phyloP scores from a whole-genome alignment of 2,329 filamentous ascomycete genomes.

The Rhynchosporium graminicola region DNA sequence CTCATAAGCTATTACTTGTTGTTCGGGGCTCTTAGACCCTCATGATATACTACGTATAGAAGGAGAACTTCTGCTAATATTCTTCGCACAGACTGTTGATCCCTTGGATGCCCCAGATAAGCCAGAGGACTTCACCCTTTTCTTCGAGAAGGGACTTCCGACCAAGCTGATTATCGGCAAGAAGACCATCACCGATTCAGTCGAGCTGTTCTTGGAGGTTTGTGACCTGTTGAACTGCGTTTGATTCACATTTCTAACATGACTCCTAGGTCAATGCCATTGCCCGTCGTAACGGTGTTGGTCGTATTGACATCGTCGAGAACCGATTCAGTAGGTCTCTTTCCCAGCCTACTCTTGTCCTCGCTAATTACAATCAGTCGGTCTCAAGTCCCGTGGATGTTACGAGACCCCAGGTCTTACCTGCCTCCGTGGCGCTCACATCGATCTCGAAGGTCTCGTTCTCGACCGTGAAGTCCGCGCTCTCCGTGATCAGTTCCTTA shows the following conservation, averaged over 20 bases:
- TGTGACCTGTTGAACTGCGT: background rate
- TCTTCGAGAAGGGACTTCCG: conserved; percentile 76
- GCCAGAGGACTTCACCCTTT: conserved; percentile 69
- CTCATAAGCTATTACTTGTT: background rate
- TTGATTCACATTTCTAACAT: background rate
- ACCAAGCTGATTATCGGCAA: conserved; percentile 59
- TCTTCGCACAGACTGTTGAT: conserved; percentile 52
- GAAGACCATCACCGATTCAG: conserved; percentile 65
- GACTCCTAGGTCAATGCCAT: conserved; percentile 60
- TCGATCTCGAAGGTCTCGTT: conserved; percentile 66
- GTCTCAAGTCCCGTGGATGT: conserved; percentile 78
- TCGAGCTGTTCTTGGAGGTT: conserved; percentile 67
- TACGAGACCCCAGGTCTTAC: conserved; percentile 58
- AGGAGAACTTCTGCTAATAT: conserved; percentile 2
- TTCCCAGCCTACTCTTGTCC: background rate
- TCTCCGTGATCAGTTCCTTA: conserved; percentile 71
- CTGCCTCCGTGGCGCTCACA: conserved; percentile 40
- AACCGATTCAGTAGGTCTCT: conserved; percentile 58
- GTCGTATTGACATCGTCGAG: conserved; percentile 81
- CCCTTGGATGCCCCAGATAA: conserved; percentile 69
- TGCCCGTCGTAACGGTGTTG: conserved; percentile 71
- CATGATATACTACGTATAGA: background rate
- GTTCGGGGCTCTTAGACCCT: too few species aligned
- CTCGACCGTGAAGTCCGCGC: conserved; percentile 68
- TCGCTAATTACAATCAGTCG: conserved; percentile 48